A percentile compares a stretch with the other conserved stretches of the same genome.
Conservation (phyloP, 2,329 filamentous ascomycete species). For the Xylariaceae sp. region DNA sequence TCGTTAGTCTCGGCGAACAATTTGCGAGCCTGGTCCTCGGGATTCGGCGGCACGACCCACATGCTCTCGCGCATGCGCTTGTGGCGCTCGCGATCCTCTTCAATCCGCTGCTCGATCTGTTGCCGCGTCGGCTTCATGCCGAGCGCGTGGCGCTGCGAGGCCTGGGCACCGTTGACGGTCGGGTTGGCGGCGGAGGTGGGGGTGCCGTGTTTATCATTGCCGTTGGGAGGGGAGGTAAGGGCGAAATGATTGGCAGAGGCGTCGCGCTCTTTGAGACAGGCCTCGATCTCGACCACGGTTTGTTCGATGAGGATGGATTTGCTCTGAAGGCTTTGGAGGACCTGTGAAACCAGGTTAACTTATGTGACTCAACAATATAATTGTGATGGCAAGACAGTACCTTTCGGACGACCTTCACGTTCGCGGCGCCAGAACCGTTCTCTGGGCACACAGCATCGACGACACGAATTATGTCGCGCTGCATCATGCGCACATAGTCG, state of each 20-base stretch:
- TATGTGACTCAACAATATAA: not conserved
- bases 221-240: constrained; percentile 45
- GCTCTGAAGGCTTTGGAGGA: constrained; percentile 62
- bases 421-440: constrained; percentile 82
- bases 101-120: constrained; percentile 91
- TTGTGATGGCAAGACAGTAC: constrained; percentile 41
- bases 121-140: constrained; percentile 61
- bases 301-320: constrained; percentile 71
- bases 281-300: constrained; percentile 74
- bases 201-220: constrained; percentile 35
- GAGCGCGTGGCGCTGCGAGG: constrained; percentile 28
- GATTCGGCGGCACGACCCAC: constrained; percentile 72
- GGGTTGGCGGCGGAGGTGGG: constrained; percentile 29
- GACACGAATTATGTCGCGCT: constrained; percentile 83
- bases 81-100: constrained; percentile 92
- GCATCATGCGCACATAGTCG: constrained; percentile 89
- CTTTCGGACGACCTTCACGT: constrained; percentile 85
- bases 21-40: constrained; percentile 68
- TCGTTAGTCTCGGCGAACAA: constrained; percentile 86
- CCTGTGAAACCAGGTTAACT: constrained; percentile 38
- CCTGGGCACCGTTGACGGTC: constrained; percentile 30
- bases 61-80: constrained; percentile 88
- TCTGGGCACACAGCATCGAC: constrained; percentile 88
- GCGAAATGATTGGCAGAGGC: constrained; percentile 53
- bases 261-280: constrained; percentile 75